Percentiles rank a stretch among this genome's conserved stretches.
Conservation (phyloP, 179 eudicot genomes). For the Beta lomatogona region DNA sequence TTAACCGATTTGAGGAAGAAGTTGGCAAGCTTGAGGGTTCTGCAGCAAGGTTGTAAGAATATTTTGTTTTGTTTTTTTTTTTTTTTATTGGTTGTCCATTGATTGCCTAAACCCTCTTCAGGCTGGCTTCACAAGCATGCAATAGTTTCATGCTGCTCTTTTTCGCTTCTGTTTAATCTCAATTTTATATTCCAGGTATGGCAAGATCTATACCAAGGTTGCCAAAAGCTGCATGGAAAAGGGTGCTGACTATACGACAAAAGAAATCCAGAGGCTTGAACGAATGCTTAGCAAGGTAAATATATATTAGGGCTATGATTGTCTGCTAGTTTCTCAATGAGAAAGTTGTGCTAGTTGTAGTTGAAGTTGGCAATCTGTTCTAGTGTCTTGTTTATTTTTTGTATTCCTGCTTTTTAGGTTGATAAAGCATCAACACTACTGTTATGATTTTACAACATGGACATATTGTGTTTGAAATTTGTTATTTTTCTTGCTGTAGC, state of each 20-base stretch:
- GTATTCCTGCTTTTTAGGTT: neutral
- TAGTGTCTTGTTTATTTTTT: neutral
- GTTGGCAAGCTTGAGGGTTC: slow-evolving; percentile 85
- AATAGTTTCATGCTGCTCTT: neutral
- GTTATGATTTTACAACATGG: too few species aligned
- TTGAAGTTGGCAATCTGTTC: neutral
- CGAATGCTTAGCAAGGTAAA: slow-evolving; percentile 89
- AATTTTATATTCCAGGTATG: slow-evolving; percentile 52
- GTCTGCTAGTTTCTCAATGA: neutral
- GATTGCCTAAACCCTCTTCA: neutral
- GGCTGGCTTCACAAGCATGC: neutral
- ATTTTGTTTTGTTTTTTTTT: neutral
- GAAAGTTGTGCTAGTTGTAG: neutral
- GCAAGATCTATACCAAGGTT: slow-evolving; percentile 80
- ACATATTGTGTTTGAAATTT: too few species aligned
- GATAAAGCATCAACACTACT: neutral
- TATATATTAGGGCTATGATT: neutral
- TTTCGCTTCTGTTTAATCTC: slow-evolving; percentile 10
- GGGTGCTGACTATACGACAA: slow-evolving; percentile 89
- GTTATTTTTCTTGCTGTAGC: neutral
- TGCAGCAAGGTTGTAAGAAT: slow-evolving; percentile 64
- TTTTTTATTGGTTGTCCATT: neutral
- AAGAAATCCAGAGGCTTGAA: slow-evolving; percentile 78
- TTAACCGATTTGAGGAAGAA: slow-evolving; percentile 69
- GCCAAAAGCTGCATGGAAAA: slow-evolving; percentile 85